These are phyloP conservation scores for Tricholoma sp. DNA, from an alignment of 768 basidiomycete species.

Conservation along the genomic window DNA sequence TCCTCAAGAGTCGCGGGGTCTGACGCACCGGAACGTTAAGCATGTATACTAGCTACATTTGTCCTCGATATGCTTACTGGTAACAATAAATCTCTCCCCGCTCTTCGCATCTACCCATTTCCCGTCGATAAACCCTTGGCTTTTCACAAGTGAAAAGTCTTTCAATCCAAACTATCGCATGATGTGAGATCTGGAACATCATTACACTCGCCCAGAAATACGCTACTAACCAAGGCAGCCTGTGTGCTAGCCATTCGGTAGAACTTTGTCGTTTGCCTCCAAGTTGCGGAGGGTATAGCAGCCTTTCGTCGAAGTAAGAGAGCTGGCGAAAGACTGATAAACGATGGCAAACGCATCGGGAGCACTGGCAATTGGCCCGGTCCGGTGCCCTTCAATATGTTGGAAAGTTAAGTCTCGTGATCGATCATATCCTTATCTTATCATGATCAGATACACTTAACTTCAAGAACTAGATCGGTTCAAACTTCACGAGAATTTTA, in stretches of 20 bases:
- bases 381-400: too few relatives aligned
- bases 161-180: constrained; percentile 61
- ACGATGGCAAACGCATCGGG: constrained; percentile 14
- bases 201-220: neutral
- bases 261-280: constrained; percentile 3
- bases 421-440: too few relatives aligned
- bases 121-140: constrained; percentile 76
- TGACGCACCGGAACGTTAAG: constrained; percentile 25
- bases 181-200: neutral
- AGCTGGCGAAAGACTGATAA: constrained; percentile 20
- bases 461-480: too few relatives aligned
- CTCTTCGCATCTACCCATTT: constrained; percentile 81
- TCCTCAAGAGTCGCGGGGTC: constrained; percentile 86
- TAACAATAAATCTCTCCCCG: constrained; percentile 67
- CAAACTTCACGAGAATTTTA: too few relatives aligned
- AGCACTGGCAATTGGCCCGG: neutral
- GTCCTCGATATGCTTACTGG: constrained; percentile 47
- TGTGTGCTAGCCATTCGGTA: constrained; percentile 58
- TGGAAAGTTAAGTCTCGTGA: too few relatives aligned
- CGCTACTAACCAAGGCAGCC: constrained; percentile 29
- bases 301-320: constrained; percentile 23
- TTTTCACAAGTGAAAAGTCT: constrained; percentile 69
- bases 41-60: neutral
- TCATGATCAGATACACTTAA: too few relatives aligned
- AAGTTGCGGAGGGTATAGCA: neutral